phyloP scores from a whole-genome alignment of 192 early-diverging fungal species.

The Chytriomyces sp. region DNA sequence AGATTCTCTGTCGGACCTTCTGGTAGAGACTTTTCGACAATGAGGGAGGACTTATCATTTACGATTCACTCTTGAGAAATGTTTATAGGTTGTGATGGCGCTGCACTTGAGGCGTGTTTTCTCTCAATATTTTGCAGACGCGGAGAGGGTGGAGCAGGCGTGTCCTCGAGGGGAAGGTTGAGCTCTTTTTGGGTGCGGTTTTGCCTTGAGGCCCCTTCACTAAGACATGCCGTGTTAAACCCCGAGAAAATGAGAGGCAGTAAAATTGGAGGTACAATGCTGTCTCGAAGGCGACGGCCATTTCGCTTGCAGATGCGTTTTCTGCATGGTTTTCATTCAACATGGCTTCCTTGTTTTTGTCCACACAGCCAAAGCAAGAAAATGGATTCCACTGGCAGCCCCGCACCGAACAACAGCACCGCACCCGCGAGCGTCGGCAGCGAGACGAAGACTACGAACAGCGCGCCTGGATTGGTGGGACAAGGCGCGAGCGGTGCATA shows the following conservation, averaged over 20 bases:
- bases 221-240: neutral
- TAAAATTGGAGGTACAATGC: neutral
- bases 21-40: neutral
- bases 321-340: neutral
- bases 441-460: too few relatives aligned
- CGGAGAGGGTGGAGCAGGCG: neutral
- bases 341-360: too few relatives aligned
- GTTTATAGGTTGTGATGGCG: neutral
- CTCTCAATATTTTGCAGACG: neutral
- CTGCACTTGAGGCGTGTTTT: neutral
- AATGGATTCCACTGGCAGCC: too few relatives aligned
- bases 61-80: neutral
- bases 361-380: too few relatives aligned
- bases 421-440: too few relatives aligned
- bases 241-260: neutral
- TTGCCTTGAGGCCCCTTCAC: neutral
- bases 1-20: conserved; percentile 33
- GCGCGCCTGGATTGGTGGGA: too few relatives aligned
- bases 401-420: too few relatives aligned
- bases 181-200: neutral
- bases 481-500: too few relatives aligned
- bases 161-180: neutral
- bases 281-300: neutral
- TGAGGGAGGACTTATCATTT: neutral
- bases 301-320: neutral